These are phyloP conservation scores for Oxalis stricta DNA, from an alignment of 441 rosid species.

Conservation along the genomic window DNA sequence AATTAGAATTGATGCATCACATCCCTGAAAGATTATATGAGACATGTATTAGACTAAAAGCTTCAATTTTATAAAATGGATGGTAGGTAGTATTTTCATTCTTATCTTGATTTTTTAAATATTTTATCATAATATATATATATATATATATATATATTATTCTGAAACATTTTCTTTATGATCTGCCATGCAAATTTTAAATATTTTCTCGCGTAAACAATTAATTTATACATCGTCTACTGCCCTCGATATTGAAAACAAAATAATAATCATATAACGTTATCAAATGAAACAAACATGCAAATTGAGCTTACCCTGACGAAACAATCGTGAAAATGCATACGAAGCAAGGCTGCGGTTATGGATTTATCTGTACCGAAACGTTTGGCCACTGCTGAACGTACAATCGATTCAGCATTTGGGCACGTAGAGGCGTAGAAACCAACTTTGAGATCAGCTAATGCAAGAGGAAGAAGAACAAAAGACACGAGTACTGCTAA, in stretches of 20 bases:
- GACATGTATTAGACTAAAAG: not conserved
- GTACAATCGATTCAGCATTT: conserved; percentile 38
- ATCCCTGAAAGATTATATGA: conserved; percentile 32
- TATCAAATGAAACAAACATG: too few relatives aligned
- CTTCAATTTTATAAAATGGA: too few relatives aligned
- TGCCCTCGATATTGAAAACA: too few relatives aligned
- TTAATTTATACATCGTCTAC: too few relatives aligned
- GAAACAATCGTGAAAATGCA: conserved; percentile 80
- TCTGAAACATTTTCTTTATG: too few relatives aligned
- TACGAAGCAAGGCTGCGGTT: conserved; percentile 57
- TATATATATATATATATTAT: too few relatives aligned
- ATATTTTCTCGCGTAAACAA: too few relatives aligned
- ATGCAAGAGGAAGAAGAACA: conserved; percentile 19
- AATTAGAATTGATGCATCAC: conserved; percentile 60
- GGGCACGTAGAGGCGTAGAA: conserved; percentile 47
- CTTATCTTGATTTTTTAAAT: too few relatives aligned
- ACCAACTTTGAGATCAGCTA: conserved; percentile 32
- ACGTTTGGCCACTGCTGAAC: conserved; percentile 19
- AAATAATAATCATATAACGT: too few relatives aligned
- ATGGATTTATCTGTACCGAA: conserved; percentile 28
- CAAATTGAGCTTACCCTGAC: conserved; percentile 29
- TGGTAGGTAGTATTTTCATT: too few relatives aligned
- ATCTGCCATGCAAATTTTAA: too few relatives aligned
- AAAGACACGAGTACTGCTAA: conserved; percentile 17
- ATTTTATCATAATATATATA: too few relatives aligned